A percentile compares a stretch with the other conserved stretches of the same genome.
phyloP scores from a whole-genome alignment of 768 basidiomycete genomes.

The Suillus bovinus region DNA sequence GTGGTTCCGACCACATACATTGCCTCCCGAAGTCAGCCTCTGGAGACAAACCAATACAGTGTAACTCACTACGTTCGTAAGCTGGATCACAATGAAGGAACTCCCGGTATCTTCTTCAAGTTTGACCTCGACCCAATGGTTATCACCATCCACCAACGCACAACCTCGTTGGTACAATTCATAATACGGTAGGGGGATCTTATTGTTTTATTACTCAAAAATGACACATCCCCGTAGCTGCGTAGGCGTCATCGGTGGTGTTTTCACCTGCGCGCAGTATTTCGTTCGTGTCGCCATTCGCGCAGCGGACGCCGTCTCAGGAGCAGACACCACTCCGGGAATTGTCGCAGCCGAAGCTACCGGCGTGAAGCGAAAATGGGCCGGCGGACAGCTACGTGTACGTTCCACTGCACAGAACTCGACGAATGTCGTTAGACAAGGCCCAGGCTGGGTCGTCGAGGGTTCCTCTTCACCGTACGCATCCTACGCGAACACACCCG shows the following conservation, averaged over 20 bases:
- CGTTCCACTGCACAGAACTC: constrained; percentile 36
- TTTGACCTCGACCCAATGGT: constrained; percentile 92
- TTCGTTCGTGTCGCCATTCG: constrained; percentile 64
- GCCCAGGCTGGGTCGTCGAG: constrained; percentile 61
- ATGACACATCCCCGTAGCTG: constrained; percentile 40
- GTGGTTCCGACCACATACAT: constrained; percentile 96
- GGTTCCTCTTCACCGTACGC: constrained; percentile 40
- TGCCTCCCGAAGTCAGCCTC: constrained; percentile 61
- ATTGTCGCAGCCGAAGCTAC: constrained; percentile 68
- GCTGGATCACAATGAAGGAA: constrained; percentile 71
- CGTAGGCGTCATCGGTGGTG: constrained; percentile 92
- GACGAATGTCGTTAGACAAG: constrained; percentile 54
- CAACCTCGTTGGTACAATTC: constrained; percentile 78
- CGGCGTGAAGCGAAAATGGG: constrained; percentile 69
- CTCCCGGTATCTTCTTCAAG: constrained; percentile 98
- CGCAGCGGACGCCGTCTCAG: constrained; percentile 65
- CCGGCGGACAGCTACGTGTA: constrained; percentile 61
- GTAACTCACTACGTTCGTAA: constrained; percentile 89
- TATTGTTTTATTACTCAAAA: background rate
- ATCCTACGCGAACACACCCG: constrained; percentile 37
- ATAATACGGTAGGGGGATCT: constrained; percentile 59
- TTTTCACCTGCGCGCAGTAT: constrained; percentile 84
- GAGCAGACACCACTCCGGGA: constrained; percentile 48
- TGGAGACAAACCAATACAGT: constrained; percentile 85
- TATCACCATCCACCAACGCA: constrained; percentile 85